phyloP scores from a whole-genome alignment of 2,329 filamentous ascomycete genomes.

The Penicillium frequentans region DNA sequence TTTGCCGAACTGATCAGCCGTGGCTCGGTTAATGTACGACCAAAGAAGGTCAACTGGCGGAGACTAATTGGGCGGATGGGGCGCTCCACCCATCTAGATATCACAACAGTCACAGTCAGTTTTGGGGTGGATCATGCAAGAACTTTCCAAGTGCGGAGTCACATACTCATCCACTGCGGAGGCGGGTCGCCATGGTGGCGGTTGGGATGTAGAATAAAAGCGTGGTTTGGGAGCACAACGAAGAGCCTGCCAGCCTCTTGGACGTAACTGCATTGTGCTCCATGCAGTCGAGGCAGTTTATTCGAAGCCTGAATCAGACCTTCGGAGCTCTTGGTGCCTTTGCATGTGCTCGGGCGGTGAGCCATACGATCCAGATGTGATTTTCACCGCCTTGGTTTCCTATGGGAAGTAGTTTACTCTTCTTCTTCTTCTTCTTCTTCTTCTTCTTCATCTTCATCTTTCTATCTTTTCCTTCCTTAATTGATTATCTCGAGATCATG shows the following conservation, averaged over 20 bases:
- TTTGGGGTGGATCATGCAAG: background rate
- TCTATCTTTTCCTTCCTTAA: too few relatives aligned
- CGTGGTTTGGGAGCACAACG: slow-evolving; percentile 24
- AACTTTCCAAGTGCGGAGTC: background rate
- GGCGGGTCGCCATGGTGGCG: slow-evolving; percentile 60
- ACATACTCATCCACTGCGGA: slow-evolving; percentile 61
- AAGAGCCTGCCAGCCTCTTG: slow-evolving; percentile 32
- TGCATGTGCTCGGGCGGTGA: slow-evolving; percentile 9
- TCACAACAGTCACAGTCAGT: background rate
- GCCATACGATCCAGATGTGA: background rate
- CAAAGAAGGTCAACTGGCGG: slow-evolving; percentile 95
- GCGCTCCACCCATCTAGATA: slow-evolving; percentile 79
- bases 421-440: too few relatives aligned
- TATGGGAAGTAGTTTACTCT: too few relatives aligned
- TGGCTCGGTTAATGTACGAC: slow-evolving; percentile 84
- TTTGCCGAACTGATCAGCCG: slow-evolving; percentile 93
- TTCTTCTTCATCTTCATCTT: too few relatives aligned
- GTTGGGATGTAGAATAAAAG: slow-evolving; percentile 31
- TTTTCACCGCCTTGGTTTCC: background rate
- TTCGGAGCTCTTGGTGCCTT: slow-evolving; percentile 8
- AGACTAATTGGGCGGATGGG: slow-evolving; percentile 94
- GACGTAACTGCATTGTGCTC: slow-evolving; percentile 37
- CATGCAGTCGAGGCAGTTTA: slow-evolving; percentile 22
- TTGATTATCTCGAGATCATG: too few relatives aligned
- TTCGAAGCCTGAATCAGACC: background rate